Conservation (phyloP, 2,329 filamentous ascomycete genomes). For the Gliomastix tumulicola region DNA sequence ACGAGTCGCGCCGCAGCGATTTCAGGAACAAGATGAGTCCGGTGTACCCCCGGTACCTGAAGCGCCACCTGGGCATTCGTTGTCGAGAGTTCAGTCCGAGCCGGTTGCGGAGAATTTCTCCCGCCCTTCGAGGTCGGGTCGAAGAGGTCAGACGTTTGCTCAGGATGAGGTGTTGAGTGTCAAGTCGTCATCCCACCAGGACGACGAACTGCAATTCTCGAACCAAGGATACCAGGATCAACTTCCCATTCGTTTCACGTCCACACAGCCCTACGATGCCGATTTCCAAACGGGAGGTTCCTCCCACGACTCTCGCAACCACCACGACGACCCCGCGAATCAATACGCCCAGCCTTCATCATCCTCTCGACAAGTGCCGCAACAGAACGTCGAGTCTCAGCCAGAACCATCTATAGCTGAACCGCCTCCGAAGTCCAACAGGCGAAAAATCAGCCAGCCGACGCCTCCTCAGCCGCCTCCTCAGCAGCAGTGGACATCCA, state of each 20-base stretch:
- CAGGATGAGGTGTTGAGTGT: too few relatives aligned
- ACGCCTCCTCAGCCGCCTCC: constrained; percentile 3
- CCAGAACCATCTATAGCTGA: constrained; percentile 28
- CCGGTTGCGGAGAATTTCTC: constrained; percentile 37
- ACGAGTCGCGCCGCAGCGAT: constrained; percentile 55
- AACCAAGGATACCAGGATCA: constrained; percentile 21
- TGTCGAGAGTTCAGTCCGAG: constrained; percentile 64
- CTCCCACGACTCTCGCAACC: too few relatives aligned
- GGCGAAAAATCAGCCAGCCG: constrained; percentile 14
- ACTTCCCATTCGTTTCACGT: constrained; percentile 21
- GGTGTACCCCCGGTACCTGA: constrained; percentile 28
- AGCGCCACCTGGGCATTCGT: constrained; percentile 39
- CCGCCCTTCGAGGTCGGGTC: too few relatives aligned
- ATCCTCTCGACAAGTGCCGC: too few relatives aligned
- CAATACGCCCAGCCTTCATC: too few relatives aligned
- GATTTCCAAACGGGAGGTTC: too few relatives aligned
- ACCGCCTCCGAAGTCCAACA: constrained; percentile 38
- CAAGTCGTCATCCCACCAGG: too few relatives aligned
- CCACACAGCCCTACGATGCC: too few relatives aligned
- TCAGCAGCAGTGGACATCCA: constrained; percentile 17
- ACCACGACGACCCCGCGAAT: too few relatives aligned
- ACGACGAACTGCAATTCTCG: too few relatives aligned
- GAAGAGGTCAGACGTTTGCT: too few relatives aligned
- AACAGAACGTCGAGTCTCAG: too few relatives aligned
- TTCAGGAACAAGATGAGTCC: constrained; percentile 49